These are phyloP conservation scores for Boletellus deceptivus DNA, from an alignment of 1,284 basidiomycete genomes.

Conservation along the genomic window DNA sequence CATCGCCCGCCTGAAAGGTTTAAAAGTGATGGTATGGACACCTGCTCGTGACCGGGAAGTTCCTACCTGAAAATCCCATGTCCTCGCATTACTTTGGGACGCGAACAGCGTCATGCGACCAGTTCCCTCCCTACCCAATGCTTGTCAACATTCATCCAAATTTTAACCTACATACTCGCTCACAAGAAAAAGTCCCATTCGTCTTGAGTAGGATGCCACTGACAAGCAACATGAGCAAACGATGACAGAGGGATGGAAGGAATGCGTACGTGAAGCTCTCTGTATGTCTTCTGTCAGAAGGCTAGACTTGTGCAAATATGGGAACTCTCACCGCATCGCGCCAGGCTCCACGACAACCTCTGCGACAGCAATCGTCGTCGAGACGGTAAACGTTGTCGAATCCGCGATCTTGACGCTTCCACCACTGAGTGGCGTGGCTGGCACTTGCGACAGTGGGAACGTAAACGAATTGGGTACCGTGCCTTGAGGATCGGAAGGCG, in stretches of 20 bases:
- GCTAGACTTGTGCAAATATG: too few species aligned
- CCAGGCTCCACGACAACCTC: conserved; percentile 56
- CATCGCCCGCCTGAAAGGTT: conserved; percentile 47
- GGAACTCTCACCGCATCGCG: conserved; percentile 44
- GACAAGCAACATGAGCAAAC: conserved; percentile 37
- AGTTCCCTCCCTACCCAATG: conserved; percentile 39
- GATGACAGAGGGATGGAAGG: conserved; percentile 34
- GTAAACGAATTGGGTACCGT: conserved; percentile 50
- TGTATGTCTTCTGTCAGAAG: conserved; percentile 8
- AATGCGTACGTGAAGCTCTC: conserved; percentile 49
- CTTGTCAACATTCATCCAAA: background rate
- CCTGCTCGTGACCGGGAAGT: background rate
- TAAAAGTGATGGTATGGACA: too few species aligned
- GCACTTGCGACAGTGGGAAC: conserved; percentile 47
- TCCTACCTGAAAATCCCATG: conserved; percentile 41
- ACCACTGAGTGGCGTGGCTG: conserved; percentile 48
- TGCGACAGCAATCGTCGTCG: conserved; percentile 52
- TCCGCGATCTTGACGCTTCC: conserved; percentile 64
- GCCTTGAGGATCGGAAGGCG: conserved; percentile 48
- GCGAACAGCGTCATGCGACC: conserved; percentile 44
- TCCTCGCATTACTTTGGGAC: conserved; percentile 36
- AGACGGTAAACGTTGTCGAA: conserved; percentile 50
- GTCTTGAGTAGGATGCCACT: conserved; percentile 48
- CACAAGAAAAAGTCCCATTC: conserved; percentile 38
- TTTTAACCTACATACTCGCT: conserved; percentile 5